Evolutionary conservation across 2,329 filamentous ascomycete genomes (phyloP), one percentile per base, ranked within the genome.

Genomic region (Ploettnerulaceae sp.): DNA sequence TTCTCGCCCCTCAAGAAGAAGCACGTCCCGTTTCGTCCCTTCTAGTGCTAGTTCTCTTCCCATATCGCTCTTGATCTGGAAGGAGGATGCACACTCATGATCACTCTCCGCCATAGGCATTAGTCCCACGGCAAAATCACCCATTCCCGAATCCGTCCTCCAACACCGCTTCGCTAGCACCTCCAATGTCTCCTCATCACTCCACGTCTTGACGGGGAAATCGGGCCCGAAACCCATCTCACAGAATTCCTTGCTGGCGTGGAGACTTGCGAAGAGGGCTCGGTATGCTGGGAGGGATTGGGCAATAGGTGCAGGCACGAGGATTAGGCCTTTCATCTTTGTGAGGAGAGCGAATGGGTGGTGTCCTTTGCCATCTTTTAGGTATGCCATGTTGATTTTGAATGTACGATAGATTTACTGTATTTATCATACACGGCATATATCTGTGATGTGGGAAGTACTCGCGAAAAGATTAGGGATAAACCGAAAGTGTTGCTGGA

Each of bases 81-180:
- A 24, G 9, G 14, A n/a, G n/a, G n/a, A n/a, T n/a, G n/a, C n/a
- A n/a, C n/a, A n/a, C n/a, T n/a, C n/a, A n/a, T n/a, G 17, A 12
- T 22, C 17, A 20, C 3, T 9, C 8, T 25, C n/a, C 18, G 8
- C 21, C 7, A 7, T 22, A 4, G 26, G 35, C n/a, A n/a, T n/a
- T 37, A 7, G n/a, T 21, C 35, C 35, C n/a, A 37, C 35, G 6
- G 35, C 35, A 26, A 37, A 37, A n/a, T 37, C 35, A 8, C 35
- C 35, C 21, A 26, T 37, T 15, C 26, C 21, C 4, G 14, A 15
- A 12, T 37, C 35, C 18, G 21, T 37, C 35, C 18, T 17, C 35
- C 35, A 37, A 37, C 21, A 37, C 9, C 22, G 24, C 2, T 37
- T n/a, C n/a, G n/a, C 7, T 15, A 37, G 35, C 4, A 14, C 35